These are phyloP conservation scores for Diaporthe longicolla DNA, from an alignment of 2,329 filamentous ascomycete genomes.

Conservation along the genomic window DNA sequence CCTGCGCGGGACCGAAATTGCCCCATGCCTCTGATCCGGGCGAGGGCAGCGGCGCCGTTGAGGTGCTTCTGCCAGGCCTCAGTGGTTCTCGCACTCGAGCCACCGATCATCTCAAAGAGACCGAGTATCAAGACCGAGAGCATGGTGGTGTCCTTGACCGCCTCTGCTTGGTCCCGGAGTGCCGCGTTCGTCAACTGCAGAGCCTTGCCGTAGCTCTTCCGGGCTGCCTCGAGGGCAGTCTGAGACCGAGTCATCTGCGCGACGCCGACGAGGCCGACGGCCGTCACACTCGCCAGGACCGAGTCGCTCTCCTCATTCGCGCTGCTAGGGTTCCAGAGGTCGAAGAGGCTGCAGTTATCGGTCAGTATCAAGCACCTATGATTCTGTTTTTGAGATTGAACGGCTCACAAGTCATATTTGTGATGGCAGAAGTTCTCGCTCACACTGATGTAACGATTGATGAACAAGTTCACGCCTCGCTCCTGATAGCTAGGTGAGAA, in stretches of 20 bases:
- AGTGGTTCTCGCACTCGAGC: constrained; percentile 58
- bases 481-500: constrained; percentile 39
- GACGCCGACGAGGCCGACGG: constrained; percentile 67
- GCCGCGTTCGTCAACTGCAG: constrained; percentile 65
- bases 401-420: constrained; percentile 62
- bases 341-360: constrained; percentile 55
- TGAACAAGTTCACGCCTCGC: constrained; percentile 38
- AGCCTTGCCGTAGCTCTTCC: constrained; percentile 65
- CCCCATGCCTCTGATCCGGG: constrained; percentile 62
- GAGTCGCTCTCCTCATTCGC: constrained; percentile 56
- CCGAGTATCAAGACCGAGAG: constrained; percentile 67
- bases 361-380: background rate
- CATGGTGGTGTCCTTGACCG: constrained; percentile 65
- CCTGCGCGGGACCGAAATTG: constrained; percentile 63
- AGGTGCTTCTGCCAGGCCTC: constrained; percentile 68
- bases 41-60: constrained; percentile 65
- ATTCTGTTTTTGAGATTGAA: background rate
- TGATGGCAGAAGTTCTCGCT: constrained; percentile 60
- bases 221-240: constrained; percentile 62
- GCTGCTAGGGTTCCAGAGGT: constrained; percentile 64
- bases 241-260: constrained; percentile 60
- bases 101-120: constrained; percentile 67
- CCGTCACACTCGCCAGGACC: constrained; percentile 66
- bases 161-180: constrained; percentile 59
- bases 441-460: constrained; percentile 38